These are phyloP conservation scores for Chlorella sp. DNA, from an alignment of 139 green algal genomes.

Conservation along the genomic window DNA sequence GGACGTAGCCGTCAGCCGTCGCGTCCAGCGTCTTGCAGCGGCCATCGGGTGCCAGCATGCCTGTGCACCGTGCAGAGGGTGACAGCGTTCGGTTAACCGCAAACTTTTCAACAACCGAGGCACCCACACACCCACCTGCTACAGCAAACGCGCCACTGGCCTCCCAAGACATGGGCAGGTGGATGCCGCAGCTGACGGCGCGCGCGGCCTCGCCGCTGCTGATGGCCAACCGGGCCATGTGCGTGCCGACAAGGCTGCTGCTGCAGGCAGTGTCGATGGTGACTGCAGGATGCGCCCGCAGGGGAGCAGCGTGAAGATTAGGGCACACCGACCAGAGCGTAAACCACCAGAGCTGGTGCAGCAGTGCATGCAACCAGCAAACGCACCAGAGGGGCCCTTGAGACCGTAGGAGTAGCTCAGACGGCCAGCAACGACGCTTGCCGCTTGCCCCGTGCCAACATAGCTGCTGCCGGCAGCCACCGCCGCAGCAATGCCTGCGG, in stretches of 20 bases:
- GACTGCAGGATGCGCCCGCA: slow-evolving; percentile 48
- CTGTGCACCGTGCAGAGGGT: slow-evolving; percentile 22
- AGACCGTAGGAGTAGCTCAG: slow-evolving; percentile 78
- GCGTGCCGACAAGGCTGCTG: slow-evolving; percentile 66
- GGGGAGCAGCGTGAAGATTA: background rate
- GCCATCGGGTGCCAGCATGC: slow-evolving; percentile 54
- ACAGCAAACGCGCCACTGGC: slow-evolving; percentile 39
- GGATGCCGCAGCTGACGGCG: slow-evolving; percentile 45
- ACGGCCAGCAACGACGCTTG: slow-evolving; percentile 73
- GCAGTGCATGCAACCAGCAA: background rate
- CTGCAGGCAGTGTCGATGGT: slow-evolving; percentile 87
- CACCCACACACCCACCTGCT: slow-evolving; percentile 31
- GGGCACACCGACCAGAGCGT: background rate
- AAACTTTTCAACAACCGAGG: background rate
- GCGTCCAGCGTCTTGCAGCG: slow-evolving; percentile 85
- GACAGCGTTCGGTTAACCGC: slow-evolving; percentile 63
- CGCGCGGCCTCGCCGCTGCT: background rate
- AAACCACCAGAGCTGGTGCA: background rate
- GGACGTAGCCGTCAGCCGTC: slow-evolving; percentile 76
- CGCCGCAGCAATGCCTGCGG: slow-evolving; percentile 1
- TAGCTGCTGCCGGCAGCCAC: slow-evolving; percentile 43
- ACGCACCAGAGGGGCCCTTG: slow-evolving; percentile 46
- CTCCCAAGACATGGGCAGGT: slow-evolving; percentile 48
- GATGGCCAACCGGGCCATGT: slow-evolving; percentile 42
- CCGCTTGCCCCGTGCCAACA: slow-evolving; percentile 32